phyloP scores from a whole-genome alignment of 495 filamentous ascomycete species.

The Aspergillus indologenus region DNA sequence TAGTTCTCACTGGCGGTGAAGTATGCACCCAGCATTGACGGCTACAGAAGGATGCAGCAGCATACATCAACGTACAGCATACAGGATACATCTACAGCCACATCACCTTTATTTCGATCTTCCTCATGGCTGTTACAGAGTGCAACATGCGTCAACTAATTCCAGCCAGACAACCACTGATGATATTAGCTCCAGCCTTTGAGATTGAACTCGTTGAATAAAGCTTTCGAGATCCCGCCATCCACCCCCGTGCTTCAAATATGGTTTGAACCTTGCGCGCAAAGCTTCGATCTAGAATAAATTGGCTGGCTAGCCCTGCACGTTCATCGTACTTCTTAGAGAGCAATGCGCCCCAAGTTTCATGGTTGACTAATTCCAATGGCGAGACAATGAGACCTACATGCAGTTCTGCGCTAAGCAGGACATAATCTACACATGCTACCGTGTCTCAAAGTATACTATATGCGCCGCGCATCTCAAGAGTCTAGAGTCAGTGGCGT shows the following conservation, averaged over 20 bases:
- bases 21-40: not conserved
- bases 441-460: too few species aligned
- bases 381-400: too few species aligned
- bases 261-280: not conserved
- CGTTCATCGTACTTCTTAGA: not conserved
- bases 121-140: not conserved
- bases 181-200: not conserved
- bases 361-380: not conserved
- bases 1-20: not conserved
- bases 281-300: not conserved
- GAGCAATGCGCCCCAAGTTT: not conserved
- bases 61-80: not conserved
- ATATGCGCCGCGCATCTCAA: too few species aligned
- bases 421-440: too few species aligned
- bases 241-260: not conserved
- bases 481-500: too few species aligned
- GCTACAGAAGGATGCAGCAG: constrained; percentile 3
- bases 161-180: not conserved
- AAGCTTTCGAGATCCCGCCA: not conserved
- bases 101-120: constrained; percentile 4
- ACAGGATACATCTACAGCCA: not conserved
- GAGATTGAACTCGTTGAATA: not conserved
- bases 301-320: not conserved
- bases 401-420: too few species aligned
- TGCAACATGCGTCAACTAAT: not conserved